A percentile compares a stretch with the other conserved stretches of the same genome.
Evolutionary conservation across 2,329 filamentous ascomycete species (phyloP).

Genomic region (Cercospora zeina): DNA sequence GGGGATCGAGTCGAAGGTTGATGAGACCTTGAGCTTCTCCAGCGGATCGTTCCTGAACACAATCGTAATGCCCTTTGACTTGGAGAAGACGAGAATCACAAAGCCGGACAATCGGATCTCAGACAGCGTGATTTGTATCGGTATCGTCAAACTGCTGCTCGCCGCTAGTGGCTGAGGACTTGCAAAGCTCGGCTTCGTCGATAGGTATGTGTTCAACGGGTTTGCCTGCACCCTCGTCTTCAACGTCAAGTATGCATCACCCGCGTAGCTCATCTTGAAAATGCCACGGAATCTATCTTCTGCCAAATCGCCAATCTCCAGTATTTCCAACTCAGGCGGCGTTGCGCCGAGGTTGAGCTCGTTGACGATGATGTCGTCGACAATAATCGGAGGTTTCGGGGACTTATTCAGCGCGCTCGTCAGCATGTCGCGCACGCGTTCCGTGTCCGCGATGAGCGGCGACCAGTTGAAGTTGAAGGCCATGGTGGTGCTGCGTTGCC

Average conservation of each 20-base stretch:
- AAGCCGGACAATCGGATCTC: constrained; percentile 95
- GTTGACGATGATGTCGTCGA: constrained; percentile 97
- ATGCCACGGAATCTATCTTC: constrained; percentile 97
- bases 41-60: constrained; percentile 98
- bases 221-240: constrained; percentile 97
- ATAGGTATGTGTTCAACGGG: constrained; percentile 91
- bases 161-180: constrained; percentile 91
- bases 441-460: constrained; percentile 91
- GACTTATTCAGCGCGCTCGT: constrained; percentile 96
- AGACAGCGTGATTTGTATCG: constrained; percentile 93
- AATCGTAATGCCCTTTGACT: constrained; percentile 92
- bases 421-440: constrained; percentile 87
- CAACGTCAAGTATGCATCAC: constrained; percentile 91
- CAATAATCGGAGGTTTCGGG: constrained; percentile 96
- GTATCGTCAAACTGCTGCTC: constrained; percentile 88
- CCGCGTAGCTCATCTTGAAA: constrained; percentile 98
- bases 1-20: constrained; percentile 97
- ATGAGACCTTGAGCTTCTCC: constrained; percentile 96
- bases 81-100: constrained; percentile 95
- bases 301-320: constrained; percentile 95
- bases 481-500: constrained; percentile 56
- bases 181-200: constrained; percentile 86
- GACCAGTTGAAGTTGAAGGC: constrained; percentile 99
- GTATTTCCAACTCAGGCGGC: constrained; percentile 90
- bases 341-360: constrained; percentile 95